These are phyloP conservation scores for Sphaerulina populicola DNA, from an alignment of 2,329 filamentous ascomycete species.

Conservation along the genomic window DNA sequence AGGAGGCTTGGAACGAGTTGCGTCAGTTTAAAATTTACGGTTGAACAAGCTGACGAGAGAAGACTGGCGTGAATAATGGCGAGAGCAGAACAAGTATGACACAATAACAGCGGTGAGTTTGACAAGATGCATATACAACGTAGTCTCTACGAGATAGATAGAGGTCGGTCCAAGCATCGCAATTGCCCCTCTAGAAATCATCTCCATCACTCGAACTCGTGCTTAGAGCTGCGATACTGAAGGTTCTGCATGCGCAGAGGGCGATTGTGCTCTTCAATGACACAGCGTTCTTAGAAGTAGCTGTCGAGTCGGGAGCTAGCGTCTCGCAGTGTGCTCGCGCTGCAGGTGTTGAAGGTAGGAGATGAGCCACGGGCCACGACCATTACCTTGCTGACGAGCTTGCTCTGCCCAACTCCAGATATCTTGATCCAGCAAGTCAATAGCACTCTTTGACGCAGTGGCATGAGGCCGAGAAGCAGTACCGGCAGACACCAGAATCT, in stretches of 20 bases:
- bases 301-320: neutral
- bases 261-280: no score
- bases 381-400: conserved; percentile 20
- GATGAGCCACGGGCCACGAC: conserved; percentile 28
- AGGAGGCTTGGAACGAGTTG: no score
- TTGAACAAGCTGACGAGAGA: no score
- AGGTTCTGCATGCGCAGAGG: no score
- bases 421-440: conserved; percentile 30
- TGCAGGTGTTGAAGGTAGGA: conserved; percentile 20
- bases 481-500: conserved; percentile 16
- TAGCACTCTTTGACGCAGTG: conserved; percentile 1
- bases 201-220: no score
- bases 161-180: no score
- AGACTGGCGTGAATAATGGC: neutral
- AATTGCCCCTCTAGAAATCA: no score
- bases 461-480: neutral
- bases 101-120: neutral
- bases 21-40: no score
- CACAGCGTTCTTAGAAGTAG: no score
- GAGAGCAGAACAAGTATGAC: neutral
- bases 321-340: conserved; percentile 1
- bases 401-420: conserved; percentile 33
- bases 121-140: no score
- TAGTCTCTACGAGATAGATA: no score
- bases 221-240: no score